These are phyloP conservation scores for Allantophomopsis cytisporea DNA, from an alignment of 2,329 filamentous ascomycete genomes.

Conservation along the genomic window DNA sequence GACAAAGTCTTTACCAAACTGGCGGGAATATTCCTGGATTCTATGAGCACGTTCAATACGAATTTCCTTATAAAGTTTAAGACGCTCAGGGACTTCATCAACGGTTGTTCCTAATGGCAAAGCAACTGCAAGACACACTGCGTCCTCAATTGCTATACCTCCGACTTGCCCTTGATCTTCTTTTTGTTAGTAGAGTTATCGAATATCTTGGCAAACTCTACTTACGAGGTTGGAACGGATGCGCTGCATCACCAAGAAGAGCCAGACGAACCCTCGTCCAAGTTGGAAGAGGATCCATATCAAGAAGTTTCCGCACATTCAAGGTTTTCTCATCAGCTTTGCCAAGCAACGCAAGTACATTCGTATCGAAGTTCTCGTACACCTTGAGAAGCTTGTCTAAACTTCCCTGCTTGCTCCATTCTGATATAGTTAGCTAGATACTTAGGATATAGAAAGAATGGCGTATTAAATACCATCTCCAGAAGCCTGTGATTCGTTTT, in stretches of 20 bases:
- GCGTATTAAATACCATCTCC: too few relatives aligned
- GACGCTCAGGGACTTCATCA: constrained; percentile 35
- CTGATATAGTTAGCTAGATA: too few relatives aligned
- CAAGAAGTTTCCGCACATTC: constrained; percentile 44
- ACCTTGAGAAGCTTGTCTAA: constrained; percentile 23
- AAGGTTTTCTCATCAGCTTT: constrained; percentile 30
- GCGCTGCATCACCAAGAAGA: constrained; percentile 52
- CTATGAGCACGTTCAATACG: constrained; percentile 40
- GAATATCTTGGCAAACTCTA: too few relatives aligned
- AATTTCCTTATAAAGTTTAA: constrained; percentile 44
- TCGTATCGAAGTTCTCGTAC: constrained; percentile 28
- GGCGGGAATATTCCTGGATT: constrained; percentile 43
- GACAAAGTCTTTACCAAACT: constrained; percentile 35
- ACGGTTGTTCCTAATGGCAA: constrained; percentile 29
- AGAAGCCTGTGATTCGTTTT: constrained; percentile 21
- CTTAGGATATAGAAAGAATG: too few relatives aligned
- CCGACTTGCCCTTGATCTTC: constrained; percentile 51
- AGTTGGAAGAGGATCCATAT: constrained; percentile 42
- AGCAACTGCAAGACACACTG: constrained; percentile 40
- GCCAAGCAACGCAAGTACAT: constrained; percentile 22
- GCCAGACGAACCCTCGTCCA: constrained; percentile 41
- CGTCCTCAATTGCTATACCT: constrained; percentile 54
- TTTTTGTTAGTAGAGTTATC: too few relatives aligned
- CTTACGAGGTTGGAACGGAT: constrained; percentile 54
- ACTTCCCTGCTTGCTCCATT: constrained; percentile 26